Evolutionary conservation across 371 early-diverging fungal genomes (phyloP).

Genomic region (Rhizopus stolonifer): DNA sequence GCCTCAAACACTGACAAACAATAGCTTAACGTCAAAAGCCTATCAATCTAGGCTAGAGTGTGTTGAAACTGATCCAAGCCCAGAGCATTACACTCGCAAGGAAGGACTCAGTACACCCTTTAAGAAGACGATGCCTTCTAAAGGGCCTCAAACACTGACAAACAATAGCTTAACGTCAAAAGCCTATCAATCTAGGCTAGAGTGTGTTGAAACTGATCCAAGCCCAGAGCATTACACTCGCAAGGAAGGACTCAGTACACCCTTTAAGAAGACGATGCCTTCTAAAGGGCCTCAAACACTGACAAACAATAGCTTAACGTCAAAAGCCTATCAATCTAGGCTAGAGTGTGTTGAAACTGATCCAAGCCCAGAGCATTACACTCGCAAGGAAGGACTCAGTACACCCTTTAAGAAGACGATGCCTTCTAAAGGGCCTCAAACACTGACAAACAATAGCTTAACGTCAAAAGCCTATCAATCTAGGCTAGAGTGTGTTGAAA

Average conservation of each 20-base stretch:
- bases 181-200: slow-evolving; percentile 9
- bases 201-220: slow-evolving; percentile 12
- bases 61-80: no score
- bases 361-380: slow-evolving; percentile 11
- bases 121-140: no score
- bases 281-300: slow-evolving; percentile 13
- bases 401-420: slow-evolving; percentile 16
- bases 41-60: no score
- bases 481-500: slow-evolving; percentile 7
- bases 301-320: slow-evolving; percentile 7
- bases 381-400: slow-evolving; percentile 3
- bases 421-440: slow-evolving; percentile 11
- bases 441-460: slow-evolving; percentile 7
- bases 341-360: slow-evolving; percentile 10
- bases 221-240: slow-evolving; percentile 7
- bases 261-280: slow-evolving; percentile 15
- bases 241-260: slow-evolving; percentile 7
- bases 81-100: no score
- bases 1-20: no score
- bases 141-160: no score
- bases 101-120: no score
- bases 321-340: slow-evolving; percentile 10
- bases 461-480: slow-evolving; percentile 7
- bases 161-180: slow-evolving; percentile 8
- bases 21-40: no score